phyloP scores from a whole-genome alignment of 305 asterid species.

The Andrographis paniculata region DNA sequence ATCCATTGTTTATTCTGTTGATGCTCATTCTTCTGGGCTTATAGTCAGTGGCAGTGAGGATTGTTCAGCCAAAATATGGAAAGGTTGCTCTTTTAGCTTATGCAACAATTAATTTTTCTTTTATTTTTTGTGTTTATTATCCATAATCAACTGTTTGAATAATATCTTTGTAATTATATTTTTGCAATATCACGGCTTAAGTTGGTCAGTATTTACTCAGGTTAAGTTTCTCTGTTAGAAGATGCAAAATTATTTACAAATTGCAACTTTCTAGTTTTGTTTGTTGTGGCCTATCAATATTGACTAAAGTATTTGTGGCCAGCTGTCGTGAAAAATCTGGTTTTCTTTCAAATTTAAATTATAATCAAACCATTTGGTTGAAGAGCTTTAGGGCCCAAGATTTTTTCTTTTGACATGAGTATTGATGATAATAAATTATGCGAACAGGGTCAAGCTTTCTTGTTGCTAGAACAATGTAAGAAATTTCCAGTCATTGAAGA shows the following conservation, averaged over 20 bases:
- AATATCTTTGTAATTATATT: constrained; percentile 7
- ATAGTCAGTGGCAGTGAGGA: constrained; percentile 95
- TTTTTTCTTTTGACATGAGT: too few relatives aligned
- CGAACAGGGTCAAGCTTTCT: constrained; percentile 17
- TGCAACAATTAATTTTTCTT: too few relatives aligned
- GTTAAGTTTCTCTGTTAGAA: background rate
- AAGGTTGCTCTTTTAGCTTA: constrained; percentile 39
- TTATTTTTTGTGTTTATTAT: background rate
- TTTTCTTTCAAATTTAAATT: too few relatives aligned
- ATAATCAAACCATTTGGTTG: too few relatives aligned
- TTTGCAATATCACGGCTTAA: background rate
- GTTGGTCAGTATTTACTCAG: background rate
- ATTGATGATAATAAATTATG: constrained; percentile 8
- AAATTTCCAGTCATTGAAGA: background rate
- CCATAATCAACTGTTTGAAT: background rate
- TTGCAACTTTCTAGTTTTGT: background rate
- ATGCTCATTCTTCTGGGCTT: constrained; percentile 81
- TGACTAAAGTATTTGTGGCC: too few relatives aligned
- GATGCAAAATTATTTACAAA: background rate
- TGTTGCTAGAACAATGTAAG: background rate
- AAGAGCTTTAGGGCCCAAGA: too few relatives aligned
- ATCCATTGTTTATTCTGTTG: constrained; percentile 85
- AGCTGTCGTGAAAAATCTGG: too few relatives aligned
- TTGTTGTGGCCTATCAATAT: background rate
- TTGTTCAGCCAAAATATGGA: constrained; percentile 87